These are phyloP conservation scores for Teratosphaeria nubilosa DNA, from an alignment of 2,329 filamentous ascomycete species.

Conservation along the genomic window DNA sequence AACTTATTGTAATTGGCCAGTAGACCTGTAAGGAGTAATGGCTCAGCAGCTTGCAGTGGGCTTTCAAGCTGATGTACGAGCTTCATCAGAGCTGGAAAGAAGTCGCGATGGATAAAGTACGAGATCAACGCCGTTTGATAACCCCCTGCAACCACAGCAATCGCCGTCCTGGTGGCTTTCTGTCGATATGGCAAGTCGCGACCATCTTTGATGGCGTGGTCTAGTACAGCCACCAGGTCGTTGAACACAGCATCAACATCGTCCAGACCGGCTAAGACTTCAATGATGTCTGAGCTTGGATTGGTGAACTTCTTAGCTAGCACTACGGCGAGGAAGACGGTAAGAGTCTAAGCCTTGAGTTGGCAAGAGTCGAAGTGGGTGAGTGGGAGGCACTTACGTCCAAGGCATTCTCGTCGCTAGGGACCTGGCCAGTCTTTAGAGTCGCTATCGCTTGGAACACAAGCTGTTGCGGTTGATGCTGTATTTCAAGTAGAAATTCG, in stretches of 20 bases:
- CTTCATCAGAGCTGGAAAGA: constrained; percentile 66
- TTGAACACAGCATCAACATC: constrained; percentile 78
- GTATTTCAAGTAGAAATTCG: constrained; percentile 61
- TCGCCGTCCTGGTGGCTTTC: constrained; percentile 69
- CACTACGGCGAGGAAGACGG: constrained; percentile 72
- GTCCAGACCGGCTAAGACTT: constrained; percentile 78
- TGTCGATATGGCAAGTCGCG: constrained; percentile 60
- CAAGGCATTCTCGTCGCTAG: constrained; percentile 66
- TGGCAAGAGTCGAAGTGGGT: constrained; percentile 6
- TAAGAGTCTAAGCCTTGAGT: constrained; percentile 63
- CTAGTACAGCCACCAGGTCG: constrained; percentile 75
- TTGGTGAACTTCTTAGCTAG: constrained; percentile 88
- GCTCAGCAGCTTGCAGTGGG: constrained; percentile 50
- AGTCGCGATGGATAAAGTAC: constrained; percentile 87
- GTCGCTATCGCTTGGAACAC: constrained; percentile 63
- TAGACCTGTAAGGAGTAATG: constrained; percentile 74
- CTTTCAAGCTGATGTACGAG: constrained; percentile 71
- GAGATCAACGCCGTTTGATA: constrained; percentile 91
- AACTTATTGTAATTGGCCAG: constrained; percentile 99
- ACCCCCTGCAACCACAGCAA: constrained; percentile 81
- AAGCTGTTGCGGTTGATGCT: constrained; percentile 64
- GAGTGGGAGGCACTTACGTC: constrained; percentile 52
- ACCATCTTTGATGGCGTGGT: constrained; percentile 71
- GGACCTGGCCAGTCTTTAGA: constrained; percentile 50
- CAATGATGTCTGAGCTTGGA: constrained; percentile 88